Evolutionary conservation across 2,329 filamentous ascomycete species (phyloP), one percentile per base, ranked within the genome.

Genomic region (Penicillium oxalicum): DNA sequence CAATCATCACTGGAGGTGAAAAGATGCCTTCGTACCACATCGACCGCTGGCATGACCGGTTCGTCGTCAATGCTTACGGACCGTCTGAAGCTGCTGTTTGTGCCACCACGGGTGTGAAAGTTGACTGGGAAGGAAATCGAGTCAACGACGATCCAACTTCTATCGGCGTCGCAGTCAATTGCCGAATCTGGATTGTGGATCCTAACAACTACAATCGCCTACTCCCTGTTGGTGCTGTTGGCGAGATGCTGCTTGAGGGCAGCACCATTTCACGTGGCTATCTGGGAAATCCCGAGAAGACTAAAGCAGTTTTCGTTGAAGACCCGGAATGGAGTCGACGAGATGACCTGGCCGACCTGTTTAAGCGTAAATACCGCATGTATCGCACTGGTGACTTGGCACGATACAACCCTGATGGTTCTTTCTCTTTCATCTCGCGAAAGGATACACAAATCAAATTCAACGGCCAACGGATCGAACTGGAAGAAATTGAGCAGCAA

Each of bases 231-330:
- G 76, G 76, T 6, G 67, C 67, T 13, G 63, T 74, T 7, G 75
- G 75, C 11, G 76, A 78, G 53, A 52, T 78, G 44, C 56, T 75
- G 0, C 50, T 78, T 1, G 72, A 76, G 55, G 73, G 75, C 3
- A 70, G 70, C 26, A 70, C 69, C 18, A 63, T 77, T 9, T 73
- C 66, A 1, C 65, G 66, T 11, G 75, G 69, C 4, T 77, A 77
- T 47, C 59, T 76, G 33, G 65, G 66, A 12, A 62, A 69, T 29
- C 54, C 57, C 4, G 59, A 55, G 33, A 70, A 67, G 41, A 72
- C 68, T 2, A 60, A 57, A 25, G 57, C 62, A 4, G 59, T 58
- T 0, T 72, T 72, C 29, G 63, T 71, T 41, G 47, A 62, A 1
- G 51, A 66, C 37, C 68, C 68, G 5, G 36, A 45, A 0, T 72